Evolutionary conservation across 2,329 filamentous ascomycete species (phyloP).

Genomic region (Xylariomycetidae sp.): DNA sequence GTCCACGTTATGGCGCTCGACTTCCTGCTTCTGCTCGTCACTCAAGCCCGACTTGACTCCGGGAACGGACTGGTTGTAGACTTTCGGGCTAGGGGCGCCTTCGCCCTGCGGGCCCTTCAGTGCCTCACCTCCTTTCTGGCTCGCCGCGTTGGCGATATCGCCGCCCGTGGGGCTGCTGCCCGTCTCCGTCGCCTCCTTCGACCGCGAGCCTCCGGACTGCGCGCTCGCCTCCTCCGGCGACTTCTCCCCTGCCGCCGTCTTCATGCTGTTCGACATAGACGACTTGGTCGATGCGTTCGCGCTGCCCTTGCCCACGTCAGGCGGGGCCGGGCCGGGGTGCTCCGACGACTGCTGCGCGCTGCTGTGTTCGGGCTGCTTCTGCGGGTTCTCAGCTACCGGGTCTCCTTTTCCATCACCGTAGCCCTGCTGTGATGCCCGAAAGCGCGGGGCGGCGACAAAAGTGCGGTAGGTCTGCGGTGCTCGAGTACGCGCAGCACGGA

Average conservation of each 20-base stretch:
- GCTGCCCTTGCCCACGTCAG: slow-evolving; percentile 32
- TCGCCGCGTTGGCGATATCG: slow-evolving; percentile 19
- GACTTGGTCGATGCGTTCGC: slow-evolving; percentile 31
- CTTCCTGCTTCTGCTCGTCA: slow-evolving; percentile 49
- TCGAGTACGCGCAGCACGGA: slow-evolving; percentile 15
- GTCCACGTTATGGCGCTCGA: slow-evolving; percentile 52
- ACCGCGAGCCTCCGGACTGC: slow-evolving; percentile 32
- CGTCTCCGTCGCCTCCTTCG: slow-evolving; percentile 34
- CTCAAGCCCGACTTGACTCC: slow-evolving; percentile 32
- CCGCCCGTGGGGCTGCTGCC: slow-evolving; percentile 25
- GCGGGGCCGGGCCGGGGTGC: slow-evolving; percentile 36
- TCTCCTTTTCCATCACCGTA: slow-evolving; percentile 36
- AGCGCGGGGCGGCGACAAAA: slow-evolving; percentile 16
- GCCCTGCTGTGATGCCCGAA: slow-evolving; percentile 21
- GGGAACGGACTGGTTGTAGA: slow-evolving; percentile 40
- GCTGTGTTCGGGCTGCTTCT: slow-evolving; percentile 28
- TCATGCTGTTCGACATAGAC: slow-evolving; percentile 18
- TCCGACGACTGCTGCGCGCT: slow-evolving; percentile 29
- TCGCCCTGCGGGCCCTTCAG: slow-evolving; percentile 27
- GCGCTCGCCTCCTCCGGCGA: slow-evolving; percentile 28
- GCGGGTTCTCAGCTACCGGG: slow-evolving; percentile 29
- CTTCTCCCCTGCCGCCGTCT: slow-evolving; percentile 14
- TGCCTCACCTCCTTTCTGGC: slow-evolving; percentile 25
- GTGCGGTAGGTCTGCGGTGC: slow-evolving; percentile 16
- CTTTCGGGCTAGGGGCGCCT: slow-evolving; percentile 41